Evolutionary conservation across 2,329 filamentous ascomycete species (phyloP), one percentile per base, ranked within the genome.

Genomic region (Colletotrichum limetticola): DNA sequence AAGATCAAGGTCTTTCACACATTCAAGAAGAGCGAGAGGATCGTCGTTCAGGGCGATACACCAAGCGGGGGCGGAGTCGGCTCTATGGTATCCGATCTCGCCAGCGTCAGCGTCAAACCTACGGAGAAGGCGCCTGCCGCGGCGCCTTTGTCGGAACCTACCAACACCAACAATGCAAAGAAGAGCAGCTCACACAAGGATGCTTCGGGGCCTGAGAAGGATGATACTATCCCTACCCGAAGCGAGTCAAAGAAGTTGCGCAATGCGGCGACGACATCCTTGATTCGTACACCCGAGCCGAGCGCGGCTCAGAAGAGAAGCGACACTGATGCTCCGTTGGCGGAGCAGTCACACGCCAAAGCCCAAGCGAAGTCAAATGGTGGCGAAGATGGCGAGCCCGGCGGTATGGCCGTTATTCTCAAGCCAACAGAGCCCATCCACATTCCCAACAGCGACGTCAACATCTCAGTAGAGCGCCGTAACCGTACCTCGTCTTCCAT

Each of bases 401-500:
- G 91, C 35, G 91, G 93, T 30, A 92, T 92, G 76, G 91, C 91
- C 2, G 93, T 97, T 53, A 91, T 98, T 32, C 93, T 98, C 79
- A 92, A 91, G 56, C 95, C 97, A 0, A 83, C 85, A 0, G 85
- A 86, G 4, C 91, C 91, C 0, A 85, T 98, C 5, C 88, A 92
- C 8, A 83, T 98, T 0, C 91, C 93, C 1, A 94, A 92, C 59
- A 95, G 93, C 80, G 97, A 98, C 79, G 88, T 98, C 76, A 98
- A 97, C 80, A 93, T 98, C 76, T 92, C 95, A 62, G 91, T 98
- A 28, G 95, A 98, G 83, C 90, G 95, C 8, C 91, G 95, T 46
- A 97, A 95, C 82, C 93, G 92, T 78, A 91, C 93, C 1, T 89
- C 90, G 5, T 94, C 93, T 78, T 90, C 90, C 11, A 92, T 97